A percentile compares a stretch with the other conserved stretches of the same genome.
These are phyloP conservation scores for Leccinum uliginosum DNA, from an alignment of 768 basidiomycete species.

Conservation along the genomic window DNA sequence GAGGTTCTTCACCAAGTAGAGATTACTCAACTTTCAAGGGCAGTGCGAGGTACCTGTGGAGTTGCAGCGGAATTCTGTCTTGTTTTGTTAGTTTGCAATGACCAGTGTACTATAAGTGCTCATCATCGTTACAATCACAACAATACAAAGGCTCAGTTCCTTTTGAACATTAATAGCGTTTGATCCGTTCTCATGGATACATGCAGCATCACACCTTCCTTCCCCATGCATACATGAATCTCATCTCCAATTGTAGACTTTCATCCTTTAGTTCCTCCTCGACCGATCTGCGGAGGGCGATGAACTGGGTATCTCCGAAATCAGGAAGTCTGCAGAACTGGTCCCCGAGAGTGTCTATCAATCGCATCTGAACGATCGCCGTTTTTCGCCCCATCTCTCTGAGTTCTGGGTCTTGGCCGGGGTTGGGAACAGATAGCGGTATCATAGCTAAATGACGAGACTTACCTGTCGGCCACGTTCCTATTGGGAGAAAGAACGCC, in stretches of 20 bases:
- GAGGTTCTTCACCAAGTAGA: background rate
- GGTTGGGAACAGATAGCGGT: background rate
- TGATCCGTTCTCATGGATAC: background rate
- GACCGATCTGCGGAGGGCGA: background rate
- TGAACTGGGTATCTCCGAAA: background rate
- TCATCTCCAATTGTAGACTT: background rate
- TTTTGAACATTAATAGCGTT: background rate
- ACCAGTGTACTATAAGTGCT: background rate
- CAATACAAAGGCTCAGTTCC: background rate
- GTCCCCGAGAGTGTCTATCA: constrained; percentile 4
- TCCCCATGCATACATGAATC: constrained; percentile 3
- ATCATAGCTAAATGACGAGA: background rate
- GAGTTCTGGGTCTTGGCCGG: background rate
- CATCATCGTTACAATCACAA: background rate
- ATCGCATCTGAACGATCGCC: background rate
- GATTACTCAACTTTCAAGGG: background rate
- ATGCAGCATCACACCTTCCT: background rate
- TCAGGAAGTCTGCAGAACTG: constrained; percentile 1
- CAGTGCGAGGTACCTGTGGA: background rate
- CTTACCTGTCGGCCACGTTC: constrained; percentile 2
- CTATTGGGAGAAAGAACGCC: constrained; percentile 4
- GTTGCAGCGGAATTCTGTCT: background rate
- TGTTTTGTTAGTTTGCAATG: background rate
- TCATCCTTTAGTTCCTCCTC: background rate
- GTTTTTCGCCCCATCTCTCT: constrained; percentile 5